Percentiles rank a stretch among this genome's conserved stretches.
These are phyloP conservation scores for Hortaea werneckii DNA, from an alignment of 2,329 filamentous ascomycete genomes.

Conservation along the genomic window DNA sequence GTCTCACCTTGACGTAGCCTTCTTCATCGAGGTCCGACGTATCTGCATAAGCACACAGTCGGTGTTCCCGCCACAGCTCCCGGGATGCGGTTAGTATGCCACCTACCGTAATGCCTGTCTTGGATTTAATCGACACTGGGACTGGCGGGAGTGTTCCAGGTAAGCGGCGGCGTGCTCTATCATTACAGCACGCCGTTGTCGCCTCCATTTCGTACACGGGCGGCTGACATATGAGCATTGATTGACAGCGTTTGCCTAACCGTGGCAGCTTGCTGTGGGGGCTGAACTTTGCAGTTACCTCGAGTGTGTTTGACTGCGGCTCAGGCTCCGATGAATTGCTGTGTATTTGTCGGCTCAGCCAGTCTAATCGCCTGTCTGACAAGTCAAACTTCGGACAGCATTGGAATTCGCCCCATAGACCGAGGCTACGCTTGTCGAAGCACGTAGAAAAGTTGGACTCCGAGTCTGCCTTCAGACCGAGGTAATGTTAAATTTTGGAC, in stretches of 20 bases:
- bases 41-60: constrained; percentile 2
- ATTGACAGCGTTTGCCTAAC: not conserved
- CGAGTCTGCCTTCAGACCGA: not conserved
- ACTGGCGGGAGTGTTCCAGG: not conserved
- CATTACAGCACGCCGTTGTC: too few species aligned
- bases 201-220: too few species aligned
- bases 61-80: constrained; percentile 1
- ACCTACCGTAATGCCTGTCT: constrained; percentile 7
- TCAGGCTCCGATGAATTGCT: not conserved
- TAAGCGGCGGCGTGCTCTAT: not conserved
- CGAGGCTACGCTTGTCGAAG: not conserved
- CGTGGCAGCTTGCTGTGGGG: not conserved
- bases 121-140: not conserved
- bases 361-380: constrained; percentile 1
- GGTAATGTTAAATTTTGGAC: not conserved
- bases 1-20: too few species aligned
- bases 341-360: constrained; percentile 4
- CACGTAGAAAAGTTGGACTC: not conserved
- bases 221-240: constrained; percentile 8
- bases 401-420: not conserved
- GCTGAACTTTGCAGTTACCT: not conserved
- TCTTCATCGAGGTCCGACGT: not conserved
- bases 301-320: not conserved
- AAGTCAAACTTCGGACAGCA: not conserved
- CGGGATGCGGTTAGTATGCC: constrained; percentile 4